Base-by-base conservation (phyloP, 345 rosid species). In the Euclidium syriacum region DNA sequence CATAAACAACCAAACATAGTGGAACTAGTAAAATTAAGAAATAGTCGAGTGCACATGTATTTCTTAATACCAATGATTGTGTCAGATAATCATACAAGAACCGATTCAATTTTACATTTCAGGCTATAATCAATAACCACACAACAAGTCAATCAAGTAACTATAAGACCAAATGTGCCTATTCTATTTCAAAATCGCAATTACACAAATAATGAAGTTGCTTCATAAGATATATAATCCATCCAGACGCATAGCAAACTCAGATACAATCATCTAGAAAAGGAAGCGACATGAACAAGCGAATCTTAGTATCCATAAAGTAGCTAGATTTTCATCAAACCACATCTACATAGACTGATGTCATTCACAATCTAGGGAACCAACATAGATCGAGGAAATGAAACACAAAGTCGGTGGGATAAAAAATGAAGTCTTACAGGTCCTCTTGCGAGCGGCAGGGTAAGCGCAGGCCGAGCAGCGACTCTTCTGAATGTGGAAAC, bases 381-480 rank as follows among this genome's bases (percentile, higher is more conserved):
- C 40, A 4, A 2, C 16, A 36, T 10, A 29, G 36, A 68, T 30
- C 47, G 35, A 22, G 3, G 5, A 49, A 50, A 47, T 26, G 57
- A 14, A 47, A 35, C 3, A 34, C 1, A 12, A 2, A 18, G 9
- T 30, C n/a, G n/a, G 10, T 16, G 5, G 36, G 11, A 14, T 24
- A 10, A 14, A 43, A 1, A 10, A 29, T 22, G 29, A 7, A 27
- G 0, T 2, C 83, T 57, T 81, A 94, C 99, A 94, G 33, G 55
- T 94, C 77, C 99, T 85, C 88, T 79, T 80, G 85, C 99, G 99
- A 30, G 99, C 97, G n/a, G 96, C 95, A 0, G 99, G 99, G 80
- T 74, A 90, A 25, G 78, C 99, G 55, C 99, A 94, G 32, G 90
- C 97, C 2, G 88, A 32, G 77, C 97, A 94, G 1, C 97, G 97